phyloP scores from a whole-genome alignment of 1,284 basidiomycete genomes.

The Dichomitus squalens region DNA sequence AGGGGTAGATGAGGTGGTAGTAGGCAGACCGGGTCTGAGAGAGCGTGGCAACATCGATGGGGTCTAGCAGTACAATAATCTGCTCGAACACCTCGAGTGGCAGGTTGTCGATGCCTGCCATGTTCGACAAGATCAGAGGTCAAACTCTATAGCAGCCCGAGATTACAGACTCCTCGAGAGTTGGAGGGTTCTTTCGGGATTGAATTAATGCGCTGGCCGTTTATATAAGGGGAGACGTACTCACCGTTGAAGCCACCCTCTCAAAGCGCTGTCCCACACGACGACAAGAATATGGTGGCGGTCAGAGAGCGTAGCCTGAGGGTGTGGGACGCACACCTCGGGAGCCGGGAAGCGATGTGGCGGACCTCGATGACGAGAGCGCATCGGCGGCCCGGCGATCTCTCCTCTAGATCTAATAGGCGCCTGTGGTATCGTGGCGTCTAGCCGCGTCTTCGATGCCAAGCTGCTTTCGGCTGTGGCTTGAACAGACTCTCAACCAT shows the following conservation, averaged over 20 bases:
- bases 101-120: slow-evolving; percentile 32
- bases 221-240: not conserved
- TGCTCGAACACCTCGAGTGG: slow-evolving; percentile 60
- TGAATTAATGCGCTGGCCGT: not conserved
- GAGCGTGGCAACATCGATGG: slow-evolving; percentile 52
- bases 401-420: not conserved
- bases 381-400: too few species aligned
- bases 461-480: too few species aligned
- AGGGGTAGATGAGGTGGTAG: slow-evolving; percentile 46
- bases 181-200: too few species aligned
- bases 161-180: not conserved
- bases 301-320: too few species aligned
- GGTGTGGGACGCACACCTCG: too few species aligned
- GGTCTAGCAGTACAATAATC: slow-evolving; percentile 55
- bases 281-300: too few species aligned
- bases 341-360: too few species aligned
- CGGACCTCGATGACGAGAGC: too few species aligned
- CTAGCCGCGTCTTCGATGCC: too few species aligned
- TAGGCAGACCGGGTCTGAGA: slow-evolving; percentile 53
- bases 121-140: not conserved
- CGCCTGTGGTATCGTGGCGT: not conserved
- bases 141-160: not conserved
- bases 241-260: too few species aligned
- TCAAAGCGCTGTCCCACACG: too few species aligned
- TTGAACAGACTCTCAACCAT: not conserved